These are phyloP conservation scores for Inga laurina DNA, from an alignment of 306 rosid species.

Conservation along the genomic window DNA sequence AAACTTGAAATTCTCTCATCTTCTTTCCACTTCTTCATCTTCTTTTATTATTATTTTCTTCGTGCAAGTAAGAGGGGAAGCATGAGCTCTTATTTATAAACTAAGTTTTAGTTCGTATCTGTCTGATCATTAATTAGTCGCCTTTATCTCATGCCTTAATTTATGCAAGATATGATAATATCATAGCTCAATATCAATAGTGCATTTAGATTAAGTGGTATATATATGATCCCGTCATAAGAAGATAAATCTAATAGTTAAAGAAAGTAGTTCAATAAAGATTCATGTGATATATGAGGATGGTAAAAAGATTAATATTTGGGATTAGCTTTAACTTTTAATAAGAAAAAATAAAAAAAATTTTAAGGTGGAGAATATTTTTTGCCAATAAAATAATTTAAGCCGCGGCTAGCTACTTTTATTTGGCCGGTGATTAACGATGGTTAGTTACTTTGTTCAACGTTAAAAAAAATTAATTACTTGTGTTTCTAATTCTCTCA, in stretches of 20 bases:
- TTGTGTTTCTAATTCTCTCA: background rate
- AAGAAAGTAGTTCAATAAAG: background rate
- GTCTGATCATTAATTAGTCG: background rate
- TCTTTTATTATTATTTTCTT: background rate
- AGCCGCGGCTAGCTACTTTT: too few species aligned
- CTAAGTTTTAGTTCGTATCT: too few species aligned
- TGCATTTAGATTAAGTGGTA: background rate
- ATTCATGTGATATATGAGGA: too few species aligned
- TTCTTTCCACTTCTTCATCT: background rate
- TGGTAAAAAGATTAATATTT: too few species aligned
- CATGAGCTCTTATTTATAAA: background rate
- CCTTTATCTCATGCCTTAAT: background rate
- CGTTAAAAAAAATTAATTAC: background rate
- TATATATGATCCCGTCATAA: background rate
- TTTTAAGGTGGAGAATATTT: too few species aligned
- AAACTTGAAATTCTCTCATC: background rate
- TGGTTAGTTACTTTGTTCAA: too few species aligned
- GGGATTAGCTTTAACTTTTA: too few species aligned
- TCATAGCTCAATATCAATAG: too few species aligned
- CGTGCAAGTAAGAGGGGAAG: background rate
- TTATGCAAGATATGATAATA: too few species aligned
- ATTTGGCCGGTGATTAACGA: too few species aligned
- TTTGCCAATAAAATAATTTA: too few species aligned
- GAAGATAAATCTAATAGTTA: background rate
- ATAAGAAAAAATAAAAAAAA: too few species aligned